These are phyloP conservation scores for Zygoascus meyerae DNA, from an alignment of 1,139 yeast genomes.

Conservation along the genomic window DNA sequence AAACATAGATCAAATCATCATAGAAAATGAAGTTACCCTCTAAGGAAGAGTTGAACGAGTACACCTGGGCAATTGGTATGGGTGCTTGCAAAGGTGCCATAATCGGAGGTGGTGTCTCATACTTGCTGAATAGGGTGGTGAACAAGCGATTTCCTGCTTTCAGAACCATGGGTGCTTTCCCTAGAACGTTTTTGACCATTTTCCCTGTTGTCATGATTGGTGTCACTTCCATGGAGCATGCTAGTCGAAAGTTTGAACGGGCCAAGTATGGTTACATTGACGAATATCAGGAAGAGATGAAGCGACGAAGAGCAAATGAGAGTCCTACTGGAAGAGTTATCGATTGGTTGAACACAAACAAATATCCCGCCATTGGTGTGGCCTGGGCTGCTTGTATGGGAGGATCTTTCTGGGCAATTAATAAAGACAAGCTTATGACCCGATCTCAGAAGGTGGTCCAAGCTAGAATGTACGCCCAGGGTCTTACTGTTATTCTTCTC, in stretches of 20 bases:
- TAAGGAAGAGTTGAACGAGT: constrained; percentile 60
- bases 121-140: constrained; percentile 32
- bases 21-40: constrained; percentile 58
- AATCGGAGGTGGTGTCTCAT: constrained; percentile 50
- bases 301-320: constrained; percentile 8
- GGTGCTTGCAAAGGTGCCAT: constrained; percentile 63
- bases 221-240: constrained; percentile 31
- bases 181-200: constrained; percentile 26
- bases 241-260: constrained; percentile 32
- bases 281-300: constrained; percentile 11
- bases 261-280: constrained; percentile 18
- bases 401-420: constrained; percentile 74
- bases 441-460: constrained; percentile 82
- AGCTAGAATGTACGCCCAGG: constrained; percentile 94
- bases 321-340: constrained; percentile 6
- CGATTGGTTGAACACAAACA: constrained; percentile 39
- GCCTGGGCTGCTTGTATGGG: constrained; percentile 85
- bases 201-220: constrained; percentile 30
- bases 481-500: constrained; percentile 43
- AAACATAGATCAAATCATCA: neutral
- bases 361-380: constrained; percentile 68
- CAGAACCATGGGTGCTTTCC: constrained; percentile 20
- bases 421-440: constrained; percentile 71
- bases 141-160: constrained; percentile 16
- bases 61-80: constrained; percentile 46